Conservation (phyloP, 2,329 filamentous ascomycete species). For the Plectosphaerella plurivora region DNA sequence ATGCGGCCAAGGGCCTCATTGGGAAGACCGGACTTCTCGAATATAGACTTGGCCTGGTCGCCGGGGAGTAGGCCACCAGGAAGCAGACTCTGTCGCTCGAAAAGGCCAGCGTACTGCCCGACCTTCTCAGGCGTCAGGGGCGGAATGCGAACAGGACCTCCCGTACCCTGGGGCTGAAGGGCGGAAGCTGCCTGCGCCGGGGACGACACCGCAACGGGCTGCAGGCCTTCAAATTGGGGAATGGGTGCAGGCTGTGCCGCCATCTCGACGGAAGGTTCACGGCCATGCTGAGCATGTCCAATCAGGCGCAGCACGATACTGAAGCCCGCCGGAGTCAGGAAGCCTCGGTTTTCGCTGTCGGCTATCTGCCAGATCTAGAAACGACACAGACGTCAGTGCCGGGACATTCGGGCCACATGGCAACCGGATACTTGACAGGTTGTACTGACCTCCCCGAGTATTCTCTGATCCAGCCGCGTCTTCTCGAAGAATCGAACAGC, state of each 20-base stretch:
- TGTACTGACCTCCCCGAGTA: conserved; percentile 77
- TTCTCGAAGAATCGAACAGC: conserved; percentile 98
- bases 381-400: background rate
- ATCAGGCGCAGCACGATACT: conserved; percentile 90
- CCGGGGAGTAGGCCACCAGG: conserved; percentile 71
- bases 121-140: conserved; percentile 85
- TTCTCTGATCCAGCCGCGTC: conserved; percentile 79
- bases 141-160: conserved; percentile 76
- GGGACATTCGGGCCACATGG: background rate
- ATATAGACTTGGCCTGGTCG: conserved; percentile 87
- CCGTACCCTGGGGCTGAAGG: conserved; percentile 54
- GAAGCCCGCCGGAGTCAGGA: conserved; percentile 89
- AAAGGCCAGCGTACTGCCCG: conserved; percentile 81
- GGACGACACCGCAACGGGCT: conserved; percentile 18
- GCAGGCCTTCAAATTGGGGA: conserved; percentile 82
- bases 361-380: conserved; percentile 96
- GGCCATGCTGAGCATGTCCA: conserved; percentile 87
- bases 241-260: conserved; percentile 84
- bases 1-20: conserved; percentile 92
- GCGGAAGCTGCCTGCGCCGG: conserved; percentile 41
- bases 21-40: conserved; percentile 84
- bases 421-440: background rate
- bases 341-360: conserved; percentile 91
- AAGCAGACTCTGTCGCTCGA: conserved; percentile 80
- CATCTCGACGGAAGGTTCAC: conserved; percentile 74